Evolutionary conservation across 805 yeast genomes (phyloP).

Genomic region (Metschnikowia kofuensis): DNA sequence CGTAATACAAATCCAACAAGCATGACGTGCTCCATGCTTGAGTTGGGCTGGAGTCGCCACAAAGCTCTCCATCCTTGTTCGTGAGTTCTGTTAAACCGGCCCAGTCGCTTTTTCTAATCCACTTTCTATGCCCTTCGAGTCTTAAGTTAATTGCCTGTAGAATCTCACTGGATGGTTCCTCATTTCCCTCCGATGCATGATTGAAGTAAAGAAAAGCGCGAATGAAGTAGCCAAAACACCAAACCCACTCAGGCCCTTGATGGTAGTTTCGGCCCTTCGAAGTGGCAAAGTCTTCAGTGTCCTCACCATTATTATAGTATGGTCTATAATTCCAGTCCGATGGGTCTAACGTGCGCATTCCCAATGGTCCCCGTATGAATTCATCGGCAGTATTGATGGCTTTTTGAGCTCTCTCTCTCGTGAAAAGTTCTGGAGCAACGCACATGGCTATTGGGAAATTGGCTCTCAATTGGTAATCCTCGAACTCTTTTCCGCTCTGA

Average conservation of each 20-base stretch:
- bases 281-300: constrained; percentile 83
- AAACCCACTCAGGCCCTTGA: constrained; percentile 99
- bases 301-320: constrained; percentile 76
- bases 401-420: constrained; percentile 52
- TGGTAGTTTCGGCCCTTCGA: constrained; percentile 95
- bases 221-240: constrained; percentile 85
- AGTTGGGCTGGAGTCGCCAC: constrained; percentile 88
- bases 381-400: constrained; percentile 73
- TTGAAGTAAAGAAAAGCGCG: constrained; percentile 69
- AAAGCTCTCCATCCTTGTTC: constrained; percentile 77
- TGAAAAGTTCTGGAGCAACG: constrained; percentile 93
- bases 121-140: constrained; percentile 59
- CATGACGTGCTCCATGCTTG: constrained; percentile 97
- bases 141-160: constrained; percentile 60
- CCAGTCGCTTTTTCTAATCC: constrained; percentile 82
- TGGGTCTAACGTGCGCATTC: constrained; percentile 91
- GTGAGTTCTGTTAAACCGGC: constrained; percentile 92
- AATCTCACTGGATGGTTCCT: constrained; percentile 49
- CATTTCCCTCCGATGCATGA: constrained; percentile 29
- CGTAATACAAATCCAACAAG: constrained; percentile 73
- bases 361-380: constrained; percentile 80
- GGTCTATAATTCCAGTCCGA: constrained; percentile 91
- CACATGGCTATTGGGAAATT: constrained; percentile 90
- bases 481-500: constrained; percentile 79
- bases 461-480: constrained; percentile 90